Evolutionary conservation across 495 filamentous ascomycete species (phyloP), one percentile per base, ranked within the genome.

Genomic region (Hapsidospora chrysogenum): DNA sequence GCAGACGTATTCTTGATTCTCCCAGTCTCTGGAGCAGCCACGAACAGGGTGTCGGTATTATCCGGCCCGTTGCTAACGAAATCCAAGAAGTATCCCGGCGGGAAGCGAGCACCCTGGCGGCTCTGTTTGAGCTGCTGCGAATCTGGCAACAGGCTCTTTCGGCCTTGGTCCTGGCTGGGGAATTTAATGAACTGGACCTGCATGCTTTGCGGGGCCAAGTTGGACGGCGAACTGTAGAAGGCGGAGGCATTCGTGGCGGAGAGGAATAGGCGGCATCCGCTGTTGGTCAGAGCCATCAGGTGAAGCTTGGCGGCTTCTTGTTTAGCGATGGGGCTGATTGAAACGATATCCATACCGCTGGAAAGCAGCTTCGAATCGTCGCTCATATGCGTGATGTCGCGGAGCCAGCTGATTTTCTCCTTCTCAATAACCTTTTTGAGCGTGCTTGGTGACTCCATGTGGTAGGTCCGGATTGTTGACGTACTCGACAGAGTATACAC

Each of bases 181-280:
- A 94, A 92, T 46, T 86, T 92, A 51, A 96, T 76, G 46, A 87
- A 85, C 42, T 92, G 81, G 15, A 95, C 74, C 51, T 94, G 86
- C 85, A 99, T 95, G 57, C 84, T 95, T 33, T 79, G 87, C 3
- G 92, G 87, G 0, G 85, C 73, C 37, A 61, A 66, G 29, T 54
- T 65, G 17, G 61, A 56, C 16, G 74, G 64, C 17, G 70, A 60
- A 9, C 68, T 59, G 4, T 64, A 60, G 38, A 74, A 78, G 23
- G 71, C 76, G 31, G 76, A 77, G 5, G 81, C 70, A 27, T 78
- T 76, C 2, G 87, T 92, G 4, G 87, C 85, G 47, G 85, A 95
- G 36, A 96, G 63, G 48, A 85, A 95, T 15, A 99, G 70, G 13
- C 89, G 76, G 49, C 84, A 92, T 9, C 89, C 89, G 3, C 83